Base-by-base conservation (phyloP, 2,329 filamentous ascomycete species). In the Zelopaecilomyces penicillatus region DNA sequence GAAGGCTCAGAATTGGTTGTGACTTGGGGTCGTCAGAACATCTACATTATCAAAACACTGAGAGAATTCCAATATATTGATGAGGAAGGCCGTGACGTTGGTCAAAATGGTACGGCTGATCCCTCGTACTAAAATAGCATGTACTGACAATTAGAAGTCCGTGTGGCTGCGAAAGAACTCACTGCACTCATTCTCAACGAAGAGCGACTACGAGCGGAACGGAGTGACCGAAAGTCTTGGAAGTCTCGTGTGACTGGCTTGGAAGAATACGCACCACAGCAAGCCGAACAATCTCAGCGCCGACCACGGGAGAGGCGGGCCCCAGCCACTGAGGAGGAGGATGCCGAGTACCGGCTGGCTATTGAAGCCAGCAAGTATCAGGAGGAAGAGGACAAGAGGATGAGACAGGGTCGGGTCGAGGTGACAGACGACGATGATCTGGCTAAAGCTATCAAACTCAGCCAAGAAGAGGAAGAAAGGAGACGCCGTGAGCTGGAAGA, bases 11-110 rank as follows among this genome's bases (percentile, higher is more conserved):
- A 97, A 67, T 72, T 96, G 52, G 88, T 96, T 31, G 93, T 98
- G 41, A 96, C 91, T 4, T 98, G 93, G 93, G 90, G 90, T 52
- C 85, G 90, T 59, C 94, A 97, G 72, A 97, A 95, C 64, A 83
- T 96, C 54, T 98, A 95, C 68, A 93, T 98, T 66, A 95, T 98
- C 73, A 97, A 96, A 74, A 98, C 93, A 30, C 68, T 98, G 64
- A 85, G 93, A 61, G 93, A 98, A 66, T 98, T 98, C 58, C 86
- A 93, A 61, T 95, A 97, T 64, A 80, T 95, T 42, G 93, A 98
- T 54, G 93, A 98, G 60, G 93, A 98, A 52, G 88, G 90, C 39
- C 80, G 85, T 52, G 93, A 98, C 62, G 93, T 98, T 41, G 93
- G 93, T 44, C 88, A 95, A 60, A 97, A 96, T 68, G 91, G 93